Conservation (phyloP, 768 basidiomycete species). For the Leccinum truebloodii region DNA sequence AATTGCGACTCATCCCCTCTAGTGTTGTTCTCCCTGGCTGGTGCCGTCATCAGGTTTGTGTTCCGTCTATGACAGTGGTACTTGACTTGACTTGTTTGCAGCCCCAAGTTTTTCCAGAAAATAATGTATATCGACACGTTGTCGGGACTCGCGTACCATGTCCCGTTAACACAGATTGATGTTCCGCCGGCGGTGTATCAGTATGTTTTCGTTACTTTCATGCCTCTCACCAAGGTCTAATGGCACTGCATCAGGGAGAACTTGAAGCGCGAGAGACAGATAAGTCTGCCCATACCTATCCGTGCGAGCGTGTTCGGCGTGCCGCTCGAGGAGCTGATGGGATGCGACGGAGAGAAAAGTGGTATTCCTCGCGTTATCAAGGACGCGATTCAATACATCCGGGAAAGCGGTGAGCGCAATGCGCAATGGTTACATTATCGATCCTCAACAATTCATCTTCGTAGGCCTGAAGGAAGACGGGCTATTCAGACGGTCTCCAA, state of each 20-base stretch:
- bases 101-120: conserved; percentile 91
- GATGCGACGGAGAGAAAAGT: conserved; percentile 78
- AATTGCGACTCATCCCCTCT: conserved; percentile 12
- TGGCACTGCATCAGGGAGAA: conserved; percentile 61
- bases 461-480: conserved; percentile 70
- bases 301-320: conserved; percentile 76
- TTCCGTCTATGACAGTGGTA: background rate
- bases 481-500: conserved; percentile 81
- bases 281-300: conserved; percentile 61
- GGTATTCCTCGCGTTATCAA: conserved; percentile 79
- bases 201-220: conserved; percentile 44
- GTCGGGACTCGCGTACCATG: conserved; percentile 71
- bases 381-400: conserved; percentile 71
- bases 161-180: conserved; percentile 87
- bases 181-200: conserved; percentile 81
- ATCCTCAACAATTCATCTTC: background rate
- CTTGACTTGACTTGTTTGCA: conserved; percentile 28
- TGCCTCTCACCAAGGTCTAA: conserved; percentile 1
- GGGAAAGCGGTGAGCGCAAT: conserved; percentile 47
- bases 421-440: background rate
- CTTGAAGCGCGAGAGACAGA: conserved; percentile 67
- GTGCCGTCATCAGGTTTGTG: conserved; percentile 80
- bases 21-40: conserved; percentile 90
- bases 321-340: conserved; percentile 82
- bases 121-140: conserved; percentile 74